Conservation (phyloP, 1,284 basidiomycete genomes). For the Coniferiporia sulphurascens region DNA sequence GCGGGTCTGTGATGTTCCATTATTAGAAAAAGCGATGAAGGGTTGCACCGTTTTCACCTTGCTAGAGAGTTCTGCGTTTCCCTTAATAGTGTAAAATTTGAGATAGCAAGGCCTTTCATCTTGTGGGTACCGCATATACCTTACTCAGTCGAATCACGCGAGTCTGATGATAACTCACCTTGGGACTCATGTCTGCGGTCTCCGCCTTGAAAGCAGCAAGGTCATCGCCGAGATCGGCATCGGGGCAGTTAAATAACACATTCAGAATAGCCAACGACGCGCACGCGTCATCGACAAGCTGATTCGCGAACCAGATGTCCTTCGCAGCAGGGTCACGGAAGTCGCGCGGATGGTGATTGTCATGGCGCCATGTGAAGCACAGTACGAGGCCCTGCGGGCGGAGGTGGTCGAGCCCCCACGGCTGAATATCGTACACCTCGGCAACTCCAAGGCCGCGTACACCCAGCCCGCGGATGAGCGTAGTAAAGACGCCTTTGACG, state of each 20-base stretch:
- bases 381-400: constrained; percentile 52
- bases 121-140: constrained; percentile 21
- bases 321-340: constrained; percentile 50
- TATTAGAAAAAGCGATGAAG: not conserved
- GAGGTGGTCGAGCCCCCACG: constrained; percentile 54
- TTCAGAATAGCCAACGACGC: constrained; percentile 58
- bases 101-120: constrained; percentile 60
- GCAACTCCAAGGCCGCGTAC: constrained; percentile 46
- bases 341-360: constrained; percentile 39
- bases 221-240: constrained; percentile 42
- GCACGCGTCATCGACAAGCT: constrained; percentile 61
- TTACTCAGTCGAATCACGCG: not conserved
- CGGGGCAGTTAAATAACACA: constrained; percentile 50
- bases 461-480: constrained; percentile 47
- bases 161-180: constrained; percentile 35
- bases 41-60: constrained; percentile 32
- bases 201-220: constrained; percentile 43
- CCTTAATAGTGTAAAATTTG: constrained; percentile 47
- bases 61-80: constrained; percentile 54
- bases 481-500: constrained; percentile 49
- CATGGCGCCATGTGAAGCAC: constrained; percentile 52
- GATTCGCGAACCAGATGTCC: constrained; percentile 60
- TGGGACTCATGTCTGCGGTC: constrained; percentile 50
- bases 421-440: constrained; percentile 57
- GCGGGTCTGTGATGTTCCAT: constrained; percentile 37